phyloP scores from a whole-genome alignment of 2,329 filamentous ascomycete species.

The Xylariaceae sp. region DNA sequence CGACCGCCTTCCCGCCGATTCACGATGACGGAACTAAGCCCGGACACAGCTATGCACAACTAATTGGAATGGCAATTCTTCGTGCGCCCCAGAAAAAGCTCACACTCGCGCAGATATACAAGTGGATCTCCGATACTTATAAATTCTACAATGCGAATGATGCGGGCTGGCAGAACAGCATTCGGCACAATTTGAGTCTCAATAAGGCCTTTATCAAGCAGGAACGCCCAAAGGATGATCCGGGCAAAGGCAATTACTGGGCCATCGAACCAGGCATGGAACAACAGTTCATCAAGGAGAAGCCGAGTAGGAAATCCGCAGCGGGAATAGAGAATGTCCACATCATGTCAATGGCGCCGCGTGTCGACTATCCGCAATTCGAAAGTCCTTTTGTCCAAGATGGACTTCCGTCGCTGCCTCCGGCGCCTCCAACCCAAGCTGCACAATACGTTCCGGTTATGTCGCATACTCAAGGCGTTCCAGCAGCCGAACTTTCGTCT shows the following conservation, averaged over 20 bases:
- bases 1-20: constrained; percentile 74
- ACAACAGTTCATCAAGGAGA: constrained; percentile 83
- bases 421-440: constrained; percentile 29
- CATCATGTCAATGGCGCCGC: constrained; percentile 47
- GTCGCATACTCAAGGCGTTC: constrained; percentile 36
- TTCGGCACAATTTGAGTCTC: constrained; percentile 92
- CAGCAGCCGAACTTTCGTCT: constrained; percentile 58
- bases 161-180: constrained; percentile 97
- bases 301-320: constrained; percentile 57
- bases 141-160: constrained; percentile 80
- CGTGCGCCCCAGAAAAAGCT: constrained; percentile 76
- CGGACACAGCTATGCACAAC: constrained; percentile 83
- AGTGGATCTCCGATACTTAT: constrained; percentile 97
- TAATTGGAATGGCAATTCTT: constrained; percentile 96
- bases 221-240: constrained; percentile 92
- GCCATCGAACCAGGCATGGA: constrained; percentile 87
- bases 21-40: constrained; percentile 87
- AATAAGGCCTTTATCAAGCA: constrained; percentile 97
- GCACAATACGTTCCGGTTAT: constrained; percentile 33
- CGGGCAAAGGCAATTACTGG: constrained; percentile 98
- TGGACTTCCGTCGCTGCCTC: constrained; percentile 47
- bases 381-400: constrained; percentile 33
- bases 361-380: constrained; percentile 47
- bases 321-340: constrained; percentile 53
- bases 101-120: constrained; percentile 94